Conservation (phyloP, 768 basidiomycete species). For the Cytidiella melzeri region DNA sequence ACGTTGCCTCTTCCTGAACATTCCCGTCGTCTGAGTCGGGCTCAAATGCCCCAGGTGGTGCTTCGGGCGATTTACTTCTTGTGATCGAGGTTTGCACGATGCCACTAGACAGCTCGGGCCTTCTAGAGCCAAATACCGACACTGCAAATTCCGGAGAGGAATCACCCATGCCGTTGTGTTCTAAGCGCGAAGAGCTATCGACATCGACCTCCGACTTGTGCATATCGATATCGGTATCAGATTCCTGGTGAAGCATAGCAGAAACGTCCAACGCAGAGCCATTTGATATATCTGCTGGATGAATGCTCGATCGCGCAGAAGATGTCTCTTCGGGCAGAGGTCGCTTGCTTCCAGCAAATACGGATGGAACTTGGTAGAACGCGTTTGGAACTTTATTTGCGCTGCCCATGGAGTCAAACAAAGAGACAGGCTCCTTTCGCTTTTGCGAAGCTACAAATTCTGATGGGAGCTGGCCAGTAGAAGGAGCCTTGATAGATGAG, state of each 20-base stretch:
- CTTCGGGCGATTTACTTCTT: neutral
- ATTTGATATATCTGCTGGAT: constrained; percentile 1
- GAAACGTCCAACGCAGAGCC: constrained; percentile 6
- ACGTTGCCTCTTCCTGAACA: constrained; percentile 6
- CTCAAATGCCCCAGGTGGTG: constrained; percentile 5
- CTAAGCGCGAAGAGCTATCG: neutral
- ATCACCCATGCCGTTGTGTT: constrained; percentile 7
- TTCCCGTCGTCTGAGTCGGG: neutral
- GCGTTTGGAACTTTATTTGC: constrained; percentile 57
- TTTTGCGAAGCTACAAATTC: neutral
- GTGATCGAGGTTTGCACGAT: constrained; percentile 3
- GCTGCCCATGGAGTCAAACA: constrained; percentile 40
- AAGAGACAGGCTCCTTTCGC: constrained; percentile 20
- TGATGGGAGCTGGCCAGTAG: neutral
- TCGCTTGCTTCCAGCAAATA: constrained; percentile 13
- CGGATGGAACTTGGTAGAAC: constrained; percentile 48
- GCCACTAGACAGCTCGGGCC: constrained; percentile 1
- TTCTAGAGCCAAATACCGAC: constrained; percentile 25
- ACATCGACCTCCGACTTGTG: neutral
- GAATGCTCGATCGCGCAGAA: constrained; percentile 3
- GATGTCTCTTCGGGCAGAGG: constrained; percentile 6
- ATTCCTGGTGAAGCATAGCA: neutral
- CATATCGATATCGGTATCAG: constrained; percentile 7
- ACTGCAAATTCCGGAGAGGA: constrained; percentile 19
- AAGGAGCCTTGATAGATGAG: neutral